phyloP scores from a whole-genome alignment of 202 grass and related monocot genomes.

The Panicum virgatum region DNA sequence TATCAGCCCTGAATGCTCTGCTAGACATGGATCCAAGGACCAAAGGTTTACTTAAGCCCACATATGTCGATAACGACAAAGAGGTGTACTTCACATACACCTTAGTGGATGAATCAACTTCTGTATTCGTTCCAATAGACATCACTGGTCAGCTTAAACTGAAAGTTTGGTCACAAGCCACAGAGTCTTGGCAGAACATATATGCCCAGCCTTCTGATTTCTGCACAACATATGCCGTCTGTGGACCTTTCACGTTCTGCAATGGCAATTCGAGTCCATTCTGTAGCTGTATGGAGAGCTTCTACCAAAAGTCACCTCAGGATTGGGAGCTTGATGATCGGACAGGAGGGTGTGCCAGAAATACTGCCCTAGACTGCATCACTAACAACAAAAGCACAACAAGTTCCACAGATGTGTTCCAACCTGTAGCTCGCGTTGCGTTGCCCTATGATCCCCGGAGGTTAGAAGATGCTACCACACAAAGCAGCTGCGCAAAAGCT shows the following conservation, averaged over 20 bases:
- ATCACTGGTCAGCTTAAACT: conserved; percentile 3
- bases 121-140: neutral
- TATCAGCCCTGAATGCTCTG: neutral
- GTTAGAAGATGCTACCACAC: neutral
- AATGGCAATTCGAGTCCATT: neutral
- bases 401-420: conserved; percentile 12
- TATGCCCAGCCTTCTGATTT: neutral
- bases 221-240: neutral
- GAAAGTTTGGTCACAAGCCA: conserved; percentile 2
- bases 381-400: neutral
- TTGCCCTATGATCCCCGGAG: neutral
- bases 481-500: neutral
- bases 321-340: conserved; percentile 17
- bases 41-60: neutral
- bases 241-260: conserved; percentile 6
- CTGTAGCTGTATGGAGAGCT: conserved; percentile 17
- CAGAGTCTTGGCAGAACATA: neutral
- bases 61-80: neutral
- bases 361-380: neutral
- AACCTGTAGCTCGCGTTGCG: neutral
- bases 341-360: neutral
- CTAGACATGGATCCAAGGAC: neutral
- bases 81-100: conserved; percentile 2
- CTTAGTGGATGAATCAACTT: neutral
- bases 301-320: conserved; percentile 1